Evolutionary conservation across 2,329 filamentous ascomycete species (phyloP).

Genomic region (Verticillium longisporum): DNA sequence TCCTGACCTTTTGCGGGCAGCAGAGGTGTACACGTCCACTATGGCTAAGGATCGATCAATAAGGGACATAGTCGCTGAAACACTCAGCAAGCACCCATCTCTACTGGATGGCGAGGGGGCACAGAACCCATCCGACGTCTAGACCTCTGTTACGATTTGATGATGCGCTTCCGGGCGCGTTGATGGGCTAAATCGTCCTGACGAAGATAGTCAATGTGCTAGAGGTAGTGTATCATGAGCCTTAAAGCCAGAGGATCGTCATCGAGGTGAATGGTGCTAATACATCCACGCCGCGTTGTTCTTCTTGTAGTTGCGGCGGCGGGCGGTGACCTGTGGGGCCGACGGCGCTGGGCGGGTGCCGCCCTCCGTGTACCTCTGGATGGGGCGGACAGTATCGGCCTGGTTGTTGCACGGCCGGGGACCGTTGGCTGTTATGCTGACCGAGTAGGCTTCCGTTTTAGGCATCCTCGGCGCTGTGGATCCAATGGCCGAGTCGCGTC

Average conservation of each 20-base stretch:
- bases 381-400: slow-evolving; percentile 19
- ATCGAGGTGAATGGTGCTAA: neutral
- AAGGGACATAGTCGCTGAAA: too few relatives aligned
- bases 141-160: too few relatives aligned
- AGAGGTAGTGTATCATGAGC: too few relatives aligned
- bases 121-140: too few relatives aligned
- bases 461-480: slow-evolving; percentile 1
- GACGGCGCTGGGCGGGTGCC: slow-evolving; percentile 12
- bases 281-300: slow-evolving; percentile 63
- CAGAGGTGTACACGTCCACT: too few relatives aligned
- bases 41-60: too few relatives aligned
- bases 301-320: slow-evolving; percentile 39
- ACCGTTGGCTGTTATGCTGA: slow-evolving; percentile 33
- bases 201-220: too few relatives aligned
- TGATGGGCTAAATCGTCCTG: too few relatives aligned
- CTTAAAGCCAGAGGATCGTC: too few relatives aligned
- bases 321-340: slow-evolving; percentile 16
- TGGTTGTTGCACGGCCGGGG: slow-evolving; percentile 15
- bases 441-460: slow-evolving; percentile 28
- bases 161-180: too few relatives aligned
- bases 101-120: too few relatives aligned
- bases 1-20: neutral
- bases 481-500: slow-evolving; percentile 11
- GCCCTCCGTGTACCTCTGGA: slow-evolving; percentile 14
- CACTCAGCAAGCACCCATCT: too few relatives aligned